Conservation (phyloP, 805 yeast species). For the Debaryomyces prosopidis region DNA sequence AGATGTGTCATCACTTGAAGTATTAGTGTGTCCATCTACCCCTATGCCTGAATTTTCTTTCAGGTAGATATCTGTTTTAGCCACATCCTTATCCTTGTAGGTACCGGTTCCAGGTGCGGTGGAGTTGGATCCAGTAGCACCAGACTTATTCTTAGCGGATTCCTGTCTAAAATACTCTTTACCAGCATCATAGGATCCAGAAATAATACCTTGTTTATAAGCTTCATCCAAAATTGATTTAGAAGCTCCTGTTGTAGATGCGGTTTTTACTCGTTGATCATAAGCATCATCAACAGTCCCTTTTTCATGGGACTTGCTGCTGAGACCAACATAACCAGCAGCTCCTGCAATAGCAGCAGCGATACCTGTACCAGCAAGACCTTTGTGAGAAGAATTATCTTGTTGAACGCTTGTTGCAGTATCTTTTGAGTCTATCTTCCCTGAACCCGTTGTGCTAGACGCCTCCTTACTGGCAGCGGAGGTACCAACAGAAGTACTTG, state of each 20-base stretch:
- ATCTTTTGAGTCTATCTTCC: background rate
- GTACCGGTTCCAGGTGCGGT: background rate
- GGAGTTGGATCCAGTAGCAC: constrained; percentile 10
- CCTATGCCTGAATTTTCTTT: constrained; percentile 10
- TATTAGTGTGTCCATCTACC: background rate
- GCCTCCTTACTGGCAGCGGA: background rate
- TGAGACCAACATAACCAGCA: constrained; percentile 6
- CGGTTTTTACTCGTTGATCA: background rate
- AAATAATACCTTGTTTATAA: constrained; percentile 2
- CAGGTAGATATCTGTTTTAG: constrained; percentile 1
- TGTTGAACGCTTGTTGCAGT: constrained; percentile 4
- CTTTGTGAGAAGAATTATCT: constrained; percentile 1
- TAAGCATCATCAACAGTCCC: background rate
- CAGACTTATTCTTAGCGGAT: background rate
- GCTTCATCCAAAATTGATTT: background rate
- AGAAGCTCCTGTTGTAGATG: background rate
- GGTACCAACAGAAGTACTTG: background rate
- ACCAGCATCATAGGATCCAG: constrained; percentile 6
- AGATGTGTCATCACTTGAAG: background rate
- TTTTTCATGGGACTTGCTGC: background rate
- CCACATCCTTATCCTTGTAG: background rate
- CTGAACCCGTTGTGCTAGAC: background rate
- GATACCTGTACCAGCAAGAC: background rate
- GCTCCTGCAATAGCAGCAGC: constrained; percentile 9
- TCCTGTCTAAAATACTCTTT: background rate